Conservation (phyloP, 192 early-diverging fungal species). For the Phlyctochytrium planicorne region DNA sequence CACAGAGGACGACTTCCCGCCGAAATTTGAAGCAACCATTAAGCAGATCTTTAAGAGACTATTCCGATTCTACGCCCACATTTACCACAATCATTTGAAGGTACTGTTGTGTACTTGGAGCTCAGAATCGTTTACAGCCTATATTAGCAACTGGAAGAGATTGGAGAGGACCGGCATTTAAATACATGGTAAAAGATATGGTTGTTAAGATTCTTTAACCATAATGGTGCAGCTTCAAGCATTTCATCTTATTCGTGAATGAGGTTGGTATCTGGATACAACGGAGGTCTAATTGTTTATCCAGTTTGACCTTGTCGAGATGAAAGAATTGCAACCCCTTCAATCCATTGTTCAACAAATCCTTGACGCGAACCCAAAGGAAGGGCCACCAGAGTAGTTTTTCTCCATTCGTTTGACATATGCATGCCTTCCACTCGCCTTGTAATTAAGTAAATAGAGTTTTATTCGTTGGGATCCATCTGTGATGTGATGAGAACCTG, state of each 20-base stretch:
- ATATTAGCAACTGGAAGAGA: slow-evolving; percentile 36
- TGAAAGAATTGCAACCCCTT: slow-evolving; percentile 32
- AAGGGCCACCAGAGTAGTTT: no score
- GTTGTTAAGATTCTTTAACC: background rate
- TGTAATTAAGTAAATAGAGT: no score
- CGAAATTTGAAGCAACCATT: slow-evolving; percentile 57
- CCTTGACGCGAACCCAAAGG: slow-evolving; percentile 29
- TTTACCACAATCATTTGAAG: slow-evolving; percentile 89
- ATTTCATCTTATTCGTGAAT: slow-evolving; percentile 87
- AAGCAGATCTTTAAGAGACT: slow-evolving; percentile 81
- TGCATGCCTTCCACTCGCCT: no score
- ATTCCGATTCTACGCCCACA: slow-evolving; percentile 91
- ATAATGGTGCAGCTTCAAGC: slow-evolving; percentile 68
- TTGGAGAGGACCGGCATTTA: slow-evolving; percentile 42
- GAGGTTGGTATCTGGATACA: slow-evolving; percentile 83
- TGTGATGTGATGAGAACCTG: no score
- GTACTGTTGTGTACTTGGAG: slow-evolving; percentile 31
- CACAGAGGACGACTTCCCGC: slow-evolving; percentile 74
- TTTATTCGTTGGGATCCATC: no score
- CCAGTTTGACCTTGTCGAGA: slow-evolving; percentile 34
- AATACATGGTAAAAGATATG: slow-evolving; percentile 32
- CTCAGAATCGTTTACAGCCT: background rate
- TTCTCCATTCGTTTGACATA: no score
- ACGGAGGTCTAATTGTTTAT: slow-evolving; percentile 47
- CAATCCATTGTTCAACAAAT: slow-evolving; percentile 32